phyloP scores from a whole-genome alignment of 1,139 yeast genomes.

The Nakaseomyces kungkrabaensis region DNA sequence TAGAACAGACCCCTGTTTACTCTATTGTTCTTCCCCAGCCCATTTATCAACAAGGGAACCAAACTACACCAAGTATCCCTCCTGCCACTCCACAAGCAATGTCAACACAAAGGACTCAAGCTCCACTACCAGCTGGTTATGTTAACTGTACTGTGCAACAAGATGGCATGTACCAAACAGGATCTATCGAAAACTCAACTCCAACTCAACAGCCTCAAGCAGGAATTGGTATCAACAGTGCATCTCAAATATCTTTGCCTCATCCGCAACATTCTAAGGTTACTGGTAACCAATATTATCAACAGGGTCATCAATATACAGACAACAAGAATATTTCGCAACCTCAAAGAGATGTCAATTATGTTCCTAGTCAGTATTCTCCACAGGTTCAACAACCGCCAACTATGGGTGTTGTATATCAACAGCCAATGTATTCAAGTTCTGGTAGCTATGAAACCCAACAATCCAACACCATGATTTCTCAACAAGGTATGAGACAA shows the following conservation, averaged over 20 bases:
- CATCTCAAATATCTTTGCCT: neutral
- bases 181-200: neutral
- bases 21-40: neutral
- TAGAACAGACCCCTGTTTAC: neutral
- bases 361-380: neutral
- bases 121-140: neutral
- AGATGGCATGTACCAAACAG: neutral
- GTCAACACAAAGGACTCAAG: neutral
- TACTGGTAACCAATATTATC: neutral
- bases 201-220: neutral
- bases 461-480: neutral
- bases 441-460: neutral
- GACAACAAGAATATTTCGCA: neutral
- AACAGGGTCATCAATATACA: neutral
- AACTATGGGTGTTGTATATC: neutral
- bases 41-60: neutral
- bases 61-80: neutral
- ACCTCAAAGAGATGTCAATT: neutral
- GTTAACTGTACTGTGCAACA: neutral
- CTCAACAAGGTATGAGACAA: neutral
- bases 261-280: neutral
- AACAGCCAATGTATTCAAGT: neutral
- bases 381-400: neutral
- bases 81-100: neutral
- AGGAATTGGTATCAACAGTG: neutral